Percentiles rank a stretch among this genome's conserved stretches.
Conservation (phyloP, 2,329 filamentous ascomycete genomes). For the Penicillium sp. region DNA sequence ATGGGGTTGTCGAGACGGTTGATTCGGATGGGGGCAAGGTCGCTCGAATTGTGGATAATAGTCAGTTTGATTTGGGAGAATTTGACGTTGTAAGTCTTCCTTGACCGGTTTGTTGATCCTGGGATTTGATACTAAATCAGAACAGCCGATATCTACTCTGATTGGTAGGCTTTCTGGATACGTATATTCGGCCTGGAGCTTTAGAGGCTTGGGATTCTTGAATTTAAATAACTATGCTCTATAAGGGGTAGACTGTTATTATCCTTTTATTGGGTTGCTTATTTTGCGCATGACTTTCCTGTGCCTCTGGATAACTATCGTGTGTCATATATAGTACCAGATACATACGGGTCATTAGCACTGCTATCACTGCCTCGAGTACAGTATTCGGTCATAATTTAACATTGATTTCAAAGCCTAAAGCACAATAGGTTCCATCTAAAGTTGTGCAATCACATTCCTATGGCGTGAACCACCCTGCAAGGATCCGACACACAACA, state of each 20-base stretch:
- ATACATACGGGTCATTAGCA: neutral
- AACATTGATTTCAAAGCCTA: neutral
- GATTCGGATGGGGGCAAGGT: constrained; percentile 22
- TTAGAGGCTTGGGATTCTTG: too few species aligned
- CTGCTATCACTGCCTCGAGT: neutral
- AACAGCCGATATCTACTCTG: constrained; percentile 2
- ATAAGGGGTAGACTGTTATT: neutral
- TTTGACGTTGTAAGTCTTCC: constrained; percentile 16
- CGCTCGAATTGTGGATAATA: constrained; percentile 29
- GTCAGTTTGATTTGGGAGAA: constrained; percentile 33
- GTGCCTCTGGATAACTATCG: neutral
- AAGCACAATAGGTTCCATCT: neutral
- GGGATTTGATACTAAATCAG: neutral
- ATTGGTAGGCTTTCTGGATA: neutral
- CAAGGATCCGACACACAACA: constrained; percentile 19
- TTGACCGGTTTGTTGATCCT: neutral
- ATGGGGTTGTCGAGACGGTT: constrained; percentile 21
- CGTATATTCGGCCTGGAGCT: too few species aligned
- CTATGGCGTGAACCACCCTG: constrained; percentile 4
- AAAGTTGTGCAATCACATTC: neutral
- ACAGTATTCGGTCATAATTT: neutral
- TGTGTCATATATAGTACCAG: neutral
- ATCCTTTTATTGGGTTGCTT: neutral
- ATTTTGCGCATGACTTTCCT: neutral
- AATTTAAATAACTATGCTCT: neutral